Evolutionary conservation across 2,329 filamentous ascomycete genomes (phyloP).

Genomic region (Sporothrix brunneoviolacea): DNA sequence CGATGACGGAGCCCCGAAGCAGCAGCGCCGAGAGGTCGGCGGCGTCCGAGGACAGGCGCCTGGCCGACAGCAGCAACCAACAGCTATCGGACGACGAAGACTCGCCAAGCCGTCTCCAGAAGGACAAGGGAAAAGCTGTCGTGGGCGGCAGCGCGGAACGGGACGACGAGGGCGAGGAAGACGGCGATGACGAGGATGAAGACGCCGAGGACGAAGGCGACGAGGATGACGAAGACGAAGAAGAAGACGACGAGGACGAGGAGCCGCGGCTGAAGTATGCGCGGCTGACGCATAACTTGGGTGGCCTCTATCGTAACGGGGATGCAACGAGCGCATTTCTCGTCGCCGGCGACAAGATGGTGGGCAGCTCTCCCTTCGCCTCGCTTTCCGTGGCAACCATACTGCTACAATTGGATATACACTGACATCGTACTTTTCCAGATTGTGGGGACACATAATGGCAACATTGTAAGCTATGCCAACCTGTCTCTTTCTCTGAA

Average conservation of each 20-base stretch:
- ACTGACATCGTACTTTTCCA: slow-evolving; percentile 30
- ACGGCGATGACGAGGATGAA: slow-evolving; percentile 22
- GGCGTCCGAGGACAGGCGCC: background rate
- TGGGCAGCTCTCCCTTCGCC: slow-evolving; percentile 36
- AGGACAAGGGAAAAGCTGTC: slow-evolving; percentile 6
- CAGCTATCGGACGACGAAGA: background rate
- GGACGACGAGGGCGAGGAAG: slow-evolving; percentile 53
- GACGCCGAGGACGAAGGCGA: slow-evolving; percentile 45
- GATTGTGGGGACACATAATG: slow-evolving; percentile 93
- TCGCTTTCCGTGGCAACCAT: background rate
- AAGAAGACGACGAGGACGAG: slow-evolving; percentile 81
- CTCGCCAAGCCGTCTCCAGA: background rate
- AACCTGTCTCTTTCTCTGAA: background rate
- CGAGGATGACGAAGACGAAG: slow-evolving; percentile 59
- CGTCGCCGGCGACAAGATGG: slow-evolving; percentile 95
- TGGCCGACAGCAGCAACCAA: background rate
- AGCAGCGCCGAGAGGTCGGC: background rate
- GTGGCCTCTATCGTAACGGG: slow-evolving; percentile 81
- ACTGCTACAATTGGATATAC: background rate
- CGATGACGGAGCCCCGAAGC: background rate
- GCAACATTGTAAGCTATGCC: slow-evolving; percentile 70
- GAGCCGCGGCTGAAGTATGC: slow-evolving; percentile 93
- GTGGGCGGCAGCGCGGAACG: slow-evolving; percentile 73
- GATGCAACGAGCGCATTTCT: slow-evolving; percentile 90
- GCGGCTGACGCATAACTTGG: slow-evolving; percentile 73